Evolutionary conservation across 139 green algal species (phyloP), one percentile per base, ranked within the genome.

Genomic region (Microglena sp.): DNA sequence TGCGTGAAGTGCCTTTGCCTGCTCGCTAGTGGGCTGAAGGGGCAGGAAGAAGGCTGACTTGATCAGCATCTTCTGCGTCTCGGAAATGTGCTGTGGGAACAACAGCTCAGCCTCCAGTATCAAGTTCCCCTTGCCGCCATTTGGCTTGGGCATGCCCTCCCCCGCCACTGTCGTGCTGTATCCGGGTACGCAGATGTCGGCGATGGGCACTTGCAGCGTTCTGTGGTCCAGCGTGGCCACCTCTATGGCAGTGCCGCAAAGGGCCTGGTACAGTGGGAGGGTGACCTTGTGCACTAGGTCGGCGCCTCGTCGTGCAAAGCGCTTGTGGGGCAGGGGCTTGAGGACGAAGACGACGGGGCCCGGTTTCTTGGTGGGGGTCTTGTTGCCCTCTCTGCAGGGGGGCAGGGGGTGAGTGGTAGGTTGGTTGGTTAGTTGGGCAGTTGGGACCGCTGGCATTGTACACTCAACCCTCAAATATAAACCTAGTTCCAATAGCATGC

Each of bases 21-120:
- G 79, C 56, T 74, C 68, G 36, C 67, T 44, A 11, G 56, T 65
- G 22, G 76, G 77, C 35, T 69, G 58, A 5, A 45, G 36, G 22
- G 84, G 82, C 54, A 88, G 71, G 80, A 80, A 91, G 68, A 91
- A 86, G 0, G 74, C 78, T 7, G 71, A 69, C 22, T 70, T 73
- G 22, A 91, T 60, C 64, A 91, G 74, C 76, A 83, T 82, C 69
- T 83, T 86, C 68, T 92, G 85, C 45, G 79, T 75, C 74, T 87
- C 78, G 0, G 61, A 79, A 2, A 92, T 65, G 24, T n/a, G 15
- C 40, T 50, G 40, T 50, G 85, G 85, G 70, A 87, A 89, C 24
- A 89, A 57, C 55, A 92, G 68, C 22, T 88, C 83, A 62, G 86
- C 79, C 45, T 85, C 77, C 1, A 91, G 46, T 11, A 80, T 59